These are phyloP conservation scores for Petrea volubilis DNA, from an alignment of 257 asterid genomes.

Conservation along the genomic window DNA sequence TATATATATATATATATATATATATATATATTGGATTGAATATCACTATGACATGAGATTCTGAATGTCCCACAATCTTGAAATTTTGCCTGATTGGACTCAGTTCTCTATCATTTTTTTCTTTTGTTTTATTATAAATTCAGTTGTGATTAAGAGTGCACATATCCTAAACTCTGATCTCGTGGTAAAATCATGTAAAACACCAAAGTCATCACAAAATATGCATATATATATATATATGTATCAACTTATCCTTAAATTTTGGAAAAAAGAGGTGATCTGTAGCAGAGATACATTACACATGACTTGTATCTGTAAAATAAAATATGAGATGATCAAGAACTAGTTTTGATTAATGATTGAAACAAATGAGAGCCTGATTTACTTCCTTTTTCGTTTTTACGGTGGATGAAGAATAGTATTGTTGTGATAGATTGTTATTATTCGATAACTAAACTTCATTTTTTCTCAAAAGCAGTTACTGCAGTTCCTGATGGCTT, in stretches of 20 bases:
- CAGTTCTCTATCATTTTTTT: not conserved
- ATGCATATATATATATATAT: too few relatives aligned
- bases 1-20: too few relatives aligned
- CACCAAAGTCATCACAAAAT: not conserved
- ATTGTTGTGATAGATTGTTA: not conserved
- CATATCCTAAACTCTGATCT: not conserved
- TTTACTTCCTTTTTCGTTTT: not conserved
- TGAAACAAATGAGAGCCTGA: not conserved
- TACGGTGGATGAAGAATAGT: not conserved
- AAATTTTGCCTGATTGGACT: not conserved
- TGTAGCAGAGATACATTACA: not conserved
- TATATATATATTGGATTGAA: too few relatives aligned
- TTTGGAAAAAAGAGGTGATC: not conserved
- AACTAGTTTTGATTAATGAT: not conserved
- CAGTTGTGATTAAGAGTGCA: not conserved
- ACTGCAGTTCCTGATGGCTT: conserved; percentile 90
- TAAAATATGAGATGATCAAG: not conserved
- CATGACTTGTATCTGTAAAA: too few relatives aligned
- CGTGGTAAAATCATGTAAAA: not conserved
- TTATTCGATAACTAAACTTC: conserved; percentile 3
- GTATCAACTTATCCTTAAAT: not conserved
- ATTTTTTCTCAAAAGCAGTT: conserved; percentile 48
- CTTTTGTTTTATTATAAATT: not conserved
- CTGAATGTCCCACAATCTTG: not conserved
- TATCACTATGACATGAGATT: too few relatives aligned